phyloP scores from a whole-genome alignment of 371 early-diverging fungal genomes.

The Choanephora cucurbitarum region DNA sequence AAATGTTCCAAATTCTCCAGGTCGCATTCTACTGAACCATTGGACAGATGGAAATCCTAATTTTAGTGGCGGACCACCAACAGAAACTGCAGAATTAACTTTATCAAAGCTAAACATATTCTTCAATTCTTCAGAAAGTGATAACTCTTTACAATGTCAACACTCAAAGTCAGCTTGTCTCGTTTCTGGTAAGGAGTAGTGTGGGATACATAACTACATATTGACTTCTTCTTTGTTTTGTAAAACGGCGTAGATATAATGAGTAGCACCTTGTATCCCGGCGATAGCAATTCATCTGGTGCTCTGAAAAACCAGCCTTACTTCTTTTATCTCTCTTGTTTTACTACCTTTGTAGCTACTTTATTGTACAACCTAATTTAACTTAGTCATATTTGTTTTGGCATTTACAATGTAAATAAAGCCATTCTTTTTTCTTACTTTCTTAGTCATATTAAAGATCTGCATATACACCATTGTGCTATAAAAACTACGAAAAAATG shows the following conservation, averaged over 20 bases:
- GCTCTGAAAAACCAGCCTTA: too few species aligned
- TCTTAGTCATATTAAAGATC: too few species aligned
- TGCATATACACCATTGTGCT: too few species aligned
- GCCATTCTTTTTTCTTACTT: too few species aligned
- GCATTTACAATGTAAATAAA: too few species aligned
- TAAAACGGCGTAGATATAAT: conserved; percentile 21
- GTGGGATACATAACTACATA: too few species aligned
- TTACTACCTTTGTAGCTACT: too few species aligned
- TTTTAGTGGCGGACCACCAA: conserved; percentile 37
- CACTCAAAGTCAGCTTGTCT: conserved; percentile 21
- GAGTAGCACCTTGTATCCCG: conserved; percentile 20
- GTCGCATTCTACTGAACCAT: conserved; percentile 41
- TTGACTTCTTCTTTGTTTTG: neutral
- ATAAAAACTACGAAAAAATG: too few species aligned
- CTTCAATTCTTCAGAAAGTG: conserved; percentile 39
- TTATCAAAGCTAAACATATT: conserved; percentile 42
- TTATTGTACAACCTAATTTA: neutral
- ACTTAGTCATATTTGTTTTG: neutral
- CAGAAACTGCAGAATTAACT: conserved; percentile 24
- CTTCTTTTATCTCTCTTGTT: too few species aligned
- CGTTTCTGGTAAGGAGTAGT: conserved; percentile 31
- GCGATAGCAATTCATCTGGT: neutral
- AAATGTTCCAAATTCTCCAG: conserved; percentile 38
- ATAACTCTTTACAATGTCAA: conserved; percentile 2
- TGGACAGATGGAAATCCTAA: conserved; percentile 53